Base-by-base conservation (phyloP, 495 filamentous ascomycete genomes). In the Aspergillus egyptiacus region DNA sequence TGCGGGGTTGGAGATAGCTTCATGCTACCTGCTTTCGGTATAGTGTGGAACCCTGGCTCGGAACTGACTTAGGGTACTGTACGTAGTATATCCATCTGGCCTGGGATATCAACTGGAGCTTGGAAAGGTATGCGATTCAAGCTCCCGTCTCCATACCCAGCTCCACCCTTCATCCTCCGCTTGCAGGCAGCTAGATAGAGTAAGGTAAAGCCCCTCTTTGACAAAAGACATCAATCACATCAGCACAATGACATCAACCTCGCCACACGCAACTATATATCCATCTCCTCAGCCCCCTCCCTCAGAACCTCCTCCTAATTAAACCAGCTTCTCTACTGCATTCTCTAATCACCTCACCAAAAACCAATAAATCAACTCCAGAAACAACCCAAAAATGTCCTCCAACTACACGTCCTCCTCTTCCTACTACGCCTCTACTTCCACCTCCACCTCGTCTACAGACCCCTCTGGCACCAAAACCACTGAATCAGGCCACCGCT, bases 401-500 rank as follows among this genome's bases (percentile, higher is more conserved):
- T 15, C 30, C 11, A 45, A 11, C 41, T 22, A 7, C 31, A 17
- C 32, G 19, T 31, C 28, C 43, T n/a, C 30, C 13, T 54, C 55
- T 47, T 51, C 59, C 23, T 59, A 41, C 14, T 59, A 57, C 49
- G 56, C 46, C 50, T 17, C 25, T 0, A 64, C 56, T 19, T 63
- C 55, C 52, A 59, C 54, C 14, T 59, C 60, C 34, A 60, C 63
- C 22, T 67, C 62, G 53, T 68, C 61, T 47, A 68, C 59, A 51
- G 67, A 52, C 44, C 49, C 22, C 45, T 54, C 59, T 28, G 62
- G 60, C 24, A 51, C 36, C 2, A 50, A 45, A 22, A 58, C 59
- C 15, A 62, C 58, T 11, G 9, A 19, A 20, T 31, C 41, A 38
- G 69, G 66, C 48, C 63, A 67, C 43, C 63, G 66, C 3, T 68